phyloP scores from a whole-genome alignment of 768 basidiomycete species.

The Chalciporus pseudorubinellus region DNA sequence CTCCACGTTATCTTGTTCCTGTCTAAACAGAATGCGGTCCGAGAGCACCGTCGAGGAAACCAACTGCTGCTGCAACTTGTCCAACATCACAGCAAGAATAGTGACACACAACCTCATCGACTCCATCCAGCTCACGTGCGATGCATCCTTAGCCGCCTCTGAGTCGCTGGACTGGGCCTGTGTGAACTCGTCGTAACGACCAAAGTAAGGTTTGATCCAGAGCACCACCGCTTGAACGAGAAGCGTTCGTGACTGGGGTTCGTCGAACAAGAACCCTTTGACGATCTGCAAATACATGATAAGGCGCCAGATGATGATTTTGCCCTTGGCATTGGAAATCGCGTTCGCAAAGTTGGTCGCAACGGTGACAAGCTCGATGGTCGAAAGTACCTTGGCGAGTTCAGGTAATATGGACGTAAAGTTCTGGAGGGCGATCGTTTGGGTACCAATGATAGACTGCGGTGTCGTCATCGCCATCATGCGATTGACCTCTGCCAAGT shows the following conservation, averaged over 20 bases:
- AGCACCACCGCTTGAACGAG: slow-evolving; percentile 85
- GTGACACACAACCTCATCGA: slow-evolving; percentile 87
- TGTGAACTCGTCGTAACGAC: slow-evolving; percentile 81
- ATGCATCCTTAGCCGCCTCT: slow-evolving; percentile 63
- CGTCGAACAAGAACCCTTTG: slow-evolving; percentile 84
- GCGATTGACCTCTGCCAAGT: slow-evolving; percentile 76
- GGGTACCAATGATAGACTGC: slow-evolving; percentile 90
- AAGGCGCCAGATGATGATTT: slow-evolving; percentile 89
- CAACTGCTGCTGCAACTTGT: slow-evolving; percentile 81
- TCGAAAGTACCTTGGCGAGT: slow-evolving; percentile 74
- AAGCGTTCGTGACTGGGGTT: slow-evolving; percentile 69
- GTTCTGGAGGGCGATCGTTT: slow-evolving; percentile 90
- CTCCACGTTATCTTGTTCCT: slow-evolving; percentile 93
- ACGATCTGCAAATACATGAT: slow-evolving; percentile 93
- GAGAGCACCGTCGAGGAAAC: slow-evolving; percentile 61
- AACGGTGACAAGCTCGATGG: slow-evolving; percentile 82
- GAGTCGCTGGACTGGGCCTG: slow-evolving; percentile 63
- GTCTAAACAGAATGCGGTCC: slow-evolving; percentile 59
- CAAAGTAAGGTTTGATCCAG: slow-evolving; percentile 96
- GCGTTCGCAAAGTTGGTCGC: slow-evolving; percentile 87
- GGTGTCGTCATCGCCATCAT: slow-evolving; percentile 85
- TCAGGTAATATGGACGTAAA: slow-evolving; percentile 92
- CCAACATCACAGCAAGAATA: slow-evolving; percentile 84
- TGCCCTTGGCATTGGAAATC: slow-evolving; percentile 73
- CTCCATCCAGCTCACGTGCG: slow-evolving; percentile 87